A percentile compares a stretch with the other conserved stretches of the same genome.
phyloP scores from a whole-genome alignment of 371 early-diverging fungal species.

The Mortierella sp. region DNA sequence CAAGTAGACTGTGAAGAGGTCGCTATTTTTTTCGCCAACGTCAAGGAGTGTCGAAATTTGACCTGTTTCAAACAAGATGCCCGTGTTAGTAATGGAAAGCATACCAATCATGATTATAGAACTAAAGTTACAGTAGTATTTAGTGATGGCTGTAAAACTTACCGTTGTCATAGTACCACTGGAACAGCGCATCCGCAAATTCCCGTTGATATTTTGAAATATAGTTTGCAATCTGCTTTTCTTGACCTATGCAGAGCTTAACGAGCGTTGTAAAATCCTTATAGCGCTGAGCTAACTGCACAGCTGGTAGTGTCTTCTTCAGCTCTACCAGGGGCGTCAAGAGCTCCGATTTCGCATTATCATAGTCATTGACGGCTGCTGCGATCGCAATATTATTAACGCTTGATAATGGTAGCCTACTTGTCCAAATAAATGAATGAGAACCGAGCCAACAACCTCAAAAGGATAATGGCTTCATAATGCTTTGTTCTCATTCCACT shows the following conservation, averaged over 20 bases:
- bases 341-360: conserved; percentile 22
- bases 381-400: conserved; percentile 21
- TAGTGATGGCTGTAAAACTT: not conserved
- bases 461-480: not conserved
- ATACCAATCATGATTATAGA: too few species aligned
- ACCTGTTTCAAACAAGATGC: conserved; percentile 20
- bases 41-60: conserved; percentile 30
- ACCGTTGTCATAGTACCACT: conserved; percentile 39
- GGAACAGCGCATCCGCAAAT: conserved; percentile 47
- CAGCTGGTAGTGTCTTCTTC: conserved; percentile 27
- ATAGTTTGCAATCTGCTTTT: conserved; percentile 12
- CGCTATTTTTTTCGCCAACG: conserved; percentile 40
- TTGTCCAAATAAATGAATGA: not conserved
- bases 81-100: too few species aligned
- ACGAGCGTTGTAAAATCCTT: conserved; percentile 43
- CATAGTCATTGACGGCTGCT: conserved; percentile 22
- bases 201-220: conserved; percentile 43
- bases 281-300: conserved; percentile 38
- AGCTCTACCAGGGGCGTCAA: conserved; percentile 31
- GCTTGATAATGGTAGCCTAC: conserved; percentile 20
- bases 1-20: conserved; percentile 33
- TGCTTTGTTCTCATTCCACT: not conserved
- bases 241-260: conserved; percentile 21
- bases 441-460: not conserved
- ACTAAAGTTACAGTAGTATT: not conserved